phyloP scores from a whole-genome alignment of 73 alveolate species.

The Tetrahymena malaccensis region DNA sequence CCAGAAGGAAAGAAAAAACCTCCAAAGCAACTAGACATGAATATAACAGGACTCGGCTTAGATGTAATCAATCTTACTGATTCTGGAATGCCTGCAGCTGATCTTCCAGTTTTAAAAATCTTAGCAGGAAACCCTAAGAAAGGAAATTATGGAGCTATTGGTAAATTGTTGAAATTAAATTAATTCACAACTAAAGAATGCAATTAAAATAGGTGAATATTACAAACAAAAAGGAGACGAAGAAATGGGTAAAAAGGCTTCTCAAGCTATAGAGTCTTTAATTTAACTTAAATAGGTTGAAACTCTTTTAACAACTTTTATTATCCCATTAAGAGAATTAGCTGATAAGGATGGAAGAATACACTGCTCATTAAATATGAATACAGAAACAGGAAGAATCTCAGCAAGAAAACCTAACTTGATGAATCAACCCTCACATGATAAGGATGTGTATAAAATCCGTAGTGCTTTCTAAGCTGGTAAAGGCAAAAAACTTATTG shows the following conservation, averaged over 20 bases:
- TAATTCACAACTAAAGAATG: no score
- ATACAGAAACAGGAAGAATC: constrained; percentile 92
- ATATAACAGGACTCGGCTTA: constrained; percentile 70
- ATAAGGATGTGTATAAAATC: constrained; percentile 64
- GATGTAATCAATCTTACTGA: constrained; percentile 43
- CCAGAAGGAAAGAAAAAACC: constrained; percentile 49
- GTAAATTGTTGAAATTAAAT: not conserved
- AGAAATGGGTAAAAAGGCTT: constrained; percentile 58
- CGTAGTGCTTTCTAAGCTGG: constrained; percentile 76
- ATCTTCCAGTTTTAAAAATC: constrained; percentile 46
- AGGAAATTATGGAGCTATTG: constrained; percentile 59
- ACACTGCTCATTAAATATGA: constrained; percentile 73
- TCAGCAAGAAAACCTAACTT: constrained; percentile 86
- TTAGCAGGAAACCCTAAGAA: constrained; percentile 75
- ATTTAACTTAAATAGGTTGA: constrained; percentile 52
- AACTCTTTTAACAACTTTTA: constrained; percentile 60
- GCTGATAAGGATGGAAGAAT: constrained; percentile 63
- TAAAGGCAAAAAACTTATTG: constrained; percentile 70
- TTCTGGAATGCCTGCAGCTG: constrained; percentile 75
- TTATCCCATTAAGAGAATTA: constrained; percentile 60
- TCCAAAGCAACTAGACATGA: constrained; percentile 54
- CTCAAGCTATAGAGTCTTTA: constrained; percentile 61
- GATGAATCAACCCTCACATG: constrained; percentile 82
- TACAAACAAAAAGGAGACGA: constrained; percentile 47
- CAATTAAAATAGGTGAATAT: constrained; percentile 28